Percentiles rank a stretch among this genome's conserved stretches.
Conservation (phyloP, 2,329 filamentous ascomycete species). For the Colletotrichum somersetense region DNA sequence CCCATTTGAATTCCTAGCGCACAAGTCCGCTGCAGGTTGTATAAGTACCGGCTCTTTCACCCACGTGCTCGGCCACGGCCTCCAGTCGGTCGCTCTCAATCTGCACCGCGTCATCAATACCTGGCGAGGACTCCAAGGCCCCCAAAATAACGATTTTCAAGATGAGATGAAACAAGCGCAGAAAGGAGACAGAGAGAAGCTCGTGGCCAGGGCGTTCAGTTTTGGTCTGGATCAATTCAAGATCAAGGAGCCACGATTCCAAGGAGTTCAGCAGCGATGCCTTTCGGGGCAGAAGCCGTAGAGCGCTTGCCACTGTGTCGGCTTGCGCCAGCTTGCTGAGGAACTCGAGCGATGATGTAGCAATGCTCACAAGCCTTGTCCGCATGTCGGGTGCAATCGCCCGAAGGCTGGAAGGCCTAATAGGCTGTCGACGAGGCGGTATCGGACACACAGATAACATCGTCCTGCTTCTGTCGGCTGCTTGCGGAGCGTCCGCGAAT, state of each 20-base stretch:
- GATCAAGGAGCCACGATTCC: conserved; percentile 50
- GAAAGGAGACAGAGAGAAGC: conserved; percentile 51
- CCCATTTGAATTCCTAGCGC: not conserved
- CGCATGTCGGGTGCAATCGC: conserved; percentile 54
- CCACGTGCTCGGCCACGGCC: conserved; percentile 46
- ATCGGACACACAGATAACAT: conserved; percentile 42
- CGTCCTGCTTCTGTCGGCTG: conserved; percentile 38
- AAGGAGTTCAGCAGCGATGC: conserved; percentile 49
- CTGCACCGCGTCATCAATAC: conserved; percentile 46
- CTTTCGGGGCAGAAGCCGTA: conserved; percentile 49
- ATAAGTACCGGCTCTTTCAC: conserved; percentile 51
- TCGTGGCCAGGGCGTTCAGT: conserved; percentile 43
- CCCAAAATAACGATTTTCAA: conserved; percentile 53
- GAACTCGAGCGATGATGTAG: conserved; percentile 50
- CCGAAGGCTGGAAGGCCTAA: conserved; percentile 46
- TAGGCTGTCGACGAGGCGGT: conserved; percentile 44
- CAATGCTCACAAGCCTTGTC: conserved; percentile 51
- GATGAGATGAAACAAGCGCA: conserved; percentile 52
- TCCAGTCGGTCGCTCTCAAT: conserved; percentile 51
- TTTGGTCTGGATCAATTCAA: conserved; percentile 46
- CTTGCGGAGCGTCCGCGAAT: conserved; percentile 49
- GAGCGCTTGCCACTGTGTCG: conserved; percentile 44
- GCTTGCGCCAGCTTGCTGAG: conserved; percentile 49
- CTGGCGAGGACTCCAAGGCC: conserved; percentile 48
- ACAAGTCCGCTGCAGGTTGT: conserved; percentile 28